Evolutionary conservation across 1,284 basidiomycete species (phyloP), one percentile per base, ranked within the genome.

Genomic region (Microbotryum intermedium): DNA sequence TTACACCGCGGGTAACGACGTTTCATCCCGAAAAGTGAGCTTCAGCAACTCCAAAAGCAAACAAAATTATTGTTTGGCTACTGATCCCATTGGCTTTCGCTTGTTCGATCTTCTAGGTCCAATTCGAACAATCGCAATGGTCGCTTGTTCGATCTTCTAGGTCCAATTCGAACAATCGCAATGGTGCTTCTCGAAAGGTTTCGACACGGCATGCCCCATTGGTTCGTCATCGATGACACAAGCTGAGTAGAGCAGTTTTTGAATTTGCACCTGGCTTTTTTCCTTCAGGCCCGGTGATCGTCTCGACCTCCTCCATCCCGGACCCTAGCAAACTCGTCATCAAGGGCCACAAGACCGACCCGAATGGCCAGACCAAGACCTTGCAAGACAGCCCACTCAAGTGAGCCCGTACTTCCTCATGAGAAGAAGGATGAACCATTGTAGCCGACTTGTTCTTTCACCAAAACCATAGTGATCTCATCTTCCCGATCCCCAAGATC

Each of bases 161-260:
- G 34, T 54, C 1, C 67, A 69, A 50, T 67, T 69, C 43, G 71
- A 69, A 5, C 72, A 74, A 34, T 69, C 69, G 3, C 75, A 76
- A 60, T 76, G 75, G 75, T 69, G 65, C 53, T 73, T 62, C 61
- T 72, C 71, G 21, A 76, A 76, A 65, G 70, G 71, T 4, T 78
- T 77, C 53, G 78, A 79, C 61, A 69, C 68, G 16, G 73, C 76
- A 0, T 77, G 76, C 57, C 78, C 78, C 11, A 65, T 76, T 55
- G 78, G 76, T 26, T 76, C 75, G 34, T 48, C 21, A 48, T 10
- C 9, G 20, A 21, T 23, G 8, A 48, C 9, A n/a, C n/a, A n/a
- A n/a, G n/a, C n/a, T n/a, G n/a, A n/a, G n/a, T n/a, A n/a, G n/a
- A n/a, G n/a, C n/a, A n/a, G n/a, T n/a, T n/a, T n/a, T n/a, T n/a